Percentiles rank a stretch among this genome's conserved stretches.
Evolutionary conservation across 176 grass and related monocot genomes (phyloP).

Genomic region (Coix lacrymajobi): DNA sequence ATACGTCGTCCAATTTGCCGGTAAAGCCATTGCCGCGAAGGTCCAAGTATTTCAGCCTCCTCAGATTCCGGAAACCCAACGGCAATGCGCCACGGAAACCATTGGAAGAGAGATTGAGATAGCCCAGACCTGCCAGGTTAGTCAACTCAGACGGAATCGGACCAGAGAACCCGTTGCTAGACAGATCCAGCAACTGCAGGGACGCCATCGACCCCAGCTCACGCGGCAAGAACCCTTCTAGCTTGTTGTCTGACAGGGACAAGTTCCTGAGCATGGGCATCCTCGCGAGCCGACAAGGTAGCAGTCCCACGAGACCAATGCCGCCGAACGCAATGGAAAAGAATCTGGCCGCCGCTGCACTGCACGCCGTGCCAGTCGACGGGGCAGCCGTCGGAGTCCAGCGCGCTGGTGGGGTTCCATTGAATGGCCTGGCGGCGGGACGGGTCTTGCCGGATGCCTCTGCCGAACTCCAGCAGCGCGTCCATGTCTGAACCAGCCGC

Average conservation of each 20-base stretch:
- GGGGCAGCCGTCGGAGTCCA: conserved; percentile 74
- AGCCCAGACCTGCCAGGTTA: conserved; percentile 41
- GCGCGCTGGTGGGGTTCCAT: conserved; percentile 60
- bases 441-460: conserved; percentile 51
- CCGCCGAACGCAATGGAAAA: conserved; percentile 54
- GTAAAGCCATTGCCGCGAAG: conserved; percentile 35
- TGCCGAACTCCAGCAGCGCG: conserved; percentile 67
- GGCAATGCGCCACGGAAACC: conserved; percentile 39
- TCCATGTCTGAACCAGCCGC: conserved; percentile 58
- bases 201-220: conserved; percentile 40
- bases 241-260: conserved; percentile 58
- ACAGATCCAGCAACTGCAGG: conserved; percentile 60
- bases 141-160: conserved; percentile 43
- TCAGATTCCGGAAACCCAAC: conserved; percentile 50
- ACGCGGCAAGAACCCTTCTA: conserved; percentile 46
- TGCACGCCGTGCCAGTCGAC: conserved; percentile 63
- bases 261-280: conserved; percentile 75
- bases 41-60: conserved; percentile 43
- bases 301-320: conserved; percentile 59
- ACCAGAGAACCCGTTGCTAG: conserved; percentile 53
- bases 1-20: conserved; percentile 45
- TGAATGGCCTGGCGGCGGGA: conserved; percentile 24
- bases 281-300: conserved; percentile 55
- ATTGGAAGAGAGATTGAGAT: conserved; percentile 77
- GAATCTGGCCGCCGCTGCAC: conserved; percentile 62